Evolutionary conservation across 2,329 filamentous ascomycete genomes (phyloP).

Genomic region (Xylaria sp.): DNA sequence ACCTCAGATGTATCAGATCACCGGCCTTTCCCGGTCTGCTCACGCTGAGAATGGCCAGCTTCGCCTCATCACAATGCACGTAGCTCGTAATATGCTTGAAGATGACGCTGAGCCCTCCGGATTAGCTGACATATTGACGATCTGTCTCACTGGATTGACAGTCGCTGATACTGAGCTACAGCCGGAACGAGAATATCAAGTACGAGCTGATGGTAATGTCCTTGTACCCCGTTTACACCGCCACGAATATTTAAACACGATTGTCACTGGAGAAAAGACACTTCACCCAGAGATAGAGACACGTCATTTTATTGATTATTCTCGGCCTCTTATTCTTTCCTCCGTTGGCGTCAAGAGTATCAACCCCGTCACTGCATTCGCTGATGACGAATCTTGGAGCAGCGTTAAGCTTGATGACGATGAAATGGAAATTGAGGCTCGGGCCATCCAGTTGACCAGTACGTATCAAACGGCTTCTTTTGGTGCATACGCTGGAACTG

Average conservation of each 20-base stretch:
- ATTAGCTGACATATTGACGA: no score
- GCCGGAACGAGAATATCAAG: constrained; percentile 35
- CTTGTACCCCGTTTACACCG: constrained; percentile 35
- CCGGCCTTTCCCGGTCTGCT: constrained; percentile 38
- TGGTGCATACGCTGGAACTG: constrained; percentile 23
- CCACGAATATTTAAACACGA: constrained; percentile 30
- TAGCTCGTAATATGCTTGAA: constrained; percentile 8
- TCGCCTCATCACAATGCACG: constrained; percentile 35
- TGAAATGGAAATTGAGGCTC: constrained; percentile 26
- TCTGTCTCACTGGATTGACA: no score
- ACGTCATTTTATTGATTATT: constrained; percentile 6
- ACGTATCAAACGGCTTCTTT: neutral
- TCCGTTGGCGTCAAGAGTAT: neutral
- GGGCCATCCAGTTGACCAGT: neutral
- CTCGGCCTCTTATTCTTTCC: constrained; percentile 4
- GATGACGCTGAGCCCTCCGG: neutral
- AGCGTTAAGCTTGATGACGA: neutral
- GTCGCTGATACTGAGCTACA: neutral
- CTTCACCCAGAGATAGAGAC: neutral
- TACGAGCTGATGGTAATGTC: constrained; percentile 22
- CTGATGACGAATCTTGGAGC: no score
- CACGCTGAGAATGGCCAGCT: constrained; percentile 39
- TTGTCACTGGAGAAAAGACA: constrained; percentile 1
- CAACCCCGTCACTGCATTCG: no score
- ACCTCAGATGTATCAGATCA: constrained; percentile 35